These are phyloP conservation scores for Tolypocladium album DNA, from an alignment of 2,329 filamentous ascomycete species.

Conservation along the genomic window DNA sequence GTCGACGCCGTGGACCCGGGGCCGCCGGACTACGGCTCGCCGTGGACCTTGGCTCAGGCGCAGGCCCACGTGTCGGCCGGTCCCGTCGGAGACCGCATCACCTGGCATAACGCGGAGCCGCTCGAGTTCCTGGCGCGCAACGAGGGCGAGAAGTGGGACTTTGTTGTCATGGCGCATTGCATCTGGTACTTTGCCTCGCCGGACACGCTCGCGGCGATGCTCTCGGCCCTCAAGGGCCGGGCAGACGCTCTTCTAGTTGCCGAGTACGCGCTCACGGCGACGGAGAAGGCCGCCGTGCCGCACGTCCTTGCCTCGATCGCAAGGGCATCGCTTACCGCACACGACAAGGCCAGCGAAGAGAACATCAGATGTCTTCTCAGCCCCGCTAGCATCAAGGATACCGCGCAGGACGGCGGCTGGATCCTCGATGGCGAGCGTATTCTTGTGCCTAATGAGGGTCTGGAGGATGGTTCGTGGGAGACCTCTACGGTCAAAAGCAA, in stretches of 20 bases:
- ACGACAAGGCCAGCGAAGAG: conserved; percentile 21
- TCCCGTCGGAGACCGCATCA: conserved; percentile 28
- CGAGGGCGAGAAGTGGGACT: conserved; percentile 24
- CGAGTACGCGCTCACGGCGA: conserved; percentile 21
- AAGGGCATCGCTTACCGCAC: conserved; percentile 29
- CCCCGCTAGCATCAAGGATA: conserved; percentile 26
- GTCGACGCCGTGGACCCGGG: conserved; percentile 44
- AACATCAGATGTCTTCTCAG: conserved; percentile 38
- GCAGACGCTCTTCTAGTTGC: conserved; percentile 11
- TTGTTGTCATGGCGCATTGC: conserved; percentile 36
- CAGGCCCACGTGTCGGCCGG: conserved; percentile 31
- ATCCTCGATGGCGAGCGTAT: conserved; percentile 20
- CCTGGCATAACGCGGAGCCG: conserved; percentile 28
- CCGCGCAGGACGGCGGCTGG: conserved; percentile 26
- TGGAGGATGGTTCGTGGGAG: conserved; percentile 17
- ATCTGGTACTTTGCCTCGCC: conserved; percentile 42
- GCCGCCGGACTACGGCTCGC: conserved; percentile 34
- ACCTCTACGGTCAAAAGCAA: conserved; percentile 11
- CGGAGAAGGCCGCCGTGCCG: conserved; percentile 24
- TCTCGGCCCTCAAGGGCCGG: conserved; percentile 11
- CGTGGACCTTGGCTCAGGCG: conserved; percentile 37
- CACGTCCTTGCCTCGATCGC: conserved; percentile 42
- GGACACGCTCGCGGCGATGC: conserved; percentile 11
- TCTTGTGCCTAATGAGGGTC: conserved; percentile 23
- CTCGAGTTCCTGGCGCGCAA: conserved; percentile 20